phyloP scores from a whole-genome alignment of 2,329 filamentous ascomycete genomes.

The Cladosporium cucumerinum region DNA sequence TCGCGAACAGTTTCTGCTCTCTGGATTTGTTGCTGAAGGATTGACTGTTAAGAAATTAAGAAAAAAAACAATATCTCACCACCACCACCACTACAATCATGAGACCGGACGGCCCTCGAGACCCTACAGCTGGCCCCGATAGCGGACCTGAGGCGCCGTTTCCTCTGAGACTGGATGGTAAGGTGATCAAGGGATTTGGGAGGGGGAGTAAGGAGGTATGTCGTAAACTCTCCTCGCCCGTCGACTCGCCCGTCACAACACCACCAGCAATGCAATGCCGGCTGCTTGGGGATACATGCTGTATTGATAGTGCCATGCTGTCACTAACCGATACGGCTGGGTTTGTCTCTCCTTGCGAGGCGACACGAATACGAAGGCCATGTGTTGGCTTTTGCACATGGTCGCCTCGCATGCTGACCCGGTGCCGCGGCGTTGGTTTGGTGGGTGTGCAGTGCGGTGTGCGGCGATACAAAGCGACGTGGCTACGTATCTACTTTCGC shows the following conservation, averaged over 20 bases:
- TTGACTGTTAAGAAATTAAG: not conserved
- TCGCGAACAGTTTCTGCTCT: not conserved
- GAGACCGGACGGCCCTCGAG: slow-evolving; percentile 54
- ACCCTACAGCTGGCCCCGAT: slow-evolving; percentile 69
- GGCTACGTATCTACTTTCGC: not conserved
- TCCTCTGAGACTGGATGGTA: slow-evolving; percentile 78
- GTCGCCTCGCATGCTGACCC: not conserved
- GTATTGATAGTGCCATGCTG: not conserved
- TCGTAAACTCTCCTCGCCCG: not conserved
- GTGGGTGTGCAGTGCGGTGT: not conserved
- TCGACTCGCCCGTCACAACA: not conserved
- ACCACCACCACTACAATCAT: slow-evolving; percentile 19
- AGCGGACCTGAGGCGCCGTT: slow-evolving; percentile 73
- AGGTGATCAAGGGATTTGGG: slow-evolving; percentile 89
- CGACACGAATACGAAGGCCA: not conserved
- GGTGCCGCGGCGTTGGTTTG: not conserved
- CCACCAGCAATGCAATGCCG: not conserved
- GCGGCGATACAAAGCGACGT: not conserved
- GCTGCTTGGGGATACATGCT: not conserved
- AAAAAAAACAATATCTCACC: not conserved
- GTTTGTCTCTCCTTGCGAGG: not conserved
- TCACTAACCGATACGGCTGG: not conserved
- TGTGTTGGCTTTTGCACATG: not conserved
- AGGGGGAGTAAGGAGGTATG: slow-evolving; percentile 84
- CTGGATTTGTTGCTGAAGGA: not conserved